Percentiles rank a stretch among this genome's conserved stretches.
These are phyloP conservation scores for Pseudocercospora eumusae DNA, from an alignment of 2,329 filamentous ascomycete species.

Conservation along the genomic window DNA sequence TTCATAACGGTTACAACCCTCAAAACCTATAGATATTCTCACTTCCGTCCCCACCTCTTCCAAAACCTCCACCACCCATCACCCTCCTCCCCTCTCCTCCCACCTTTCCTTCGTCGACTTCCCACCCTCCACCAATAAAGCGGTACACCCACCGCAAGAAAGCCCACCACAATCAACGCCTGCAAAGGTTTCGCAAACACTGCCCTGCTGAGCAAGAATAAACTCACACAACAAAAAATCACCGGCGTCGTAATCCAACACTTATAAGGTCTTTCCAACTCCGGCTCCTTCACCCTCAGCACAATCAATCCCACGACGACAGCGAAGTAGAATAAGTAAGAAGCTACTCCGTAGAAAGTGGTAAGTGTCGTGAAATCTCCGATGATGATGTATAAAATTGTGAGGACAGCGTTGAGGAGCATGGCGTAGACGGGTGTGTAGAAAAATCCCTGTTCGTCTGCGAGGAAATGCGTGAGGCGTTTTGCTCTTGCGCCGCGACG, in stretches of 20 bases:
- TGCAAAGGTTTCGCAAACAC: conserved; percentile 90
- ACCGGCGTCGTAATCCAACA: conserved; percentile 98
- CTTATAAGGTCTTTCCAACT: conserved; percentile 84
- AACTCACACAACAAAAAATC: conserved; percentile 95
- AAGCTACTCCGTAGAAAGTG: conserved; percentile 96
- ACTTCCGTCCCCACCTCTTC: conserved; percentile 8
- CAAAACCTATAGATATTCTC: background rate
- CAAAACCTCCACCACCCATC: conserved; percentile 5
- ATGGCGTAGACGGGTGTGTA: conserved; percentile 95
- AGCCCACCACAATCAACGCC: conserved; percentile 81
- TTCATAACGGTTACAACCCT: background rate
- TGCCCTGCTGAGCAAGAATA: conserved; percentile 85
- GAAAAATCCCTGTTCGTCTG: conserved; percentile 80
- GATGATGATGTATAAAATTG: conserved; percentile 73
- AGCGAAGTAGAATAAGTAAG: conserved; percentile 96
- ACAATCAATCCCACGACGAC: conserved; percentile 93
- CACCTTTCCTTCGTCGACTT: conserved; percentile 29
- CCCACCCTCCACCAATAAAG: conserved; percentile 87
- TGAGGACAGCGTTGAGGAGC: conserved; percentile 74
- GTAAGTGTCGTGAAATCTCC: conserved; percentile 90
- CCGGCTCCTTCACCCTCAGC: conserved; percentile 80
- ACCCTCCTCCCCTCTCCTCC: conserved; percentile 30
- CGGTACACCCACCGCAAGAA: conserved; percentile 79
- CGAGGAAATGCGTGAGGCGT: conserved; percentile 62
- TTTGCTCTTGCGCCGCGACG: conserved; percentile 59